These are phyloP conservation scores for Saccharomycopsis sp. DNA, from an alignment of 805 yeast genomes.

Conservation along the genomic window DNA sequence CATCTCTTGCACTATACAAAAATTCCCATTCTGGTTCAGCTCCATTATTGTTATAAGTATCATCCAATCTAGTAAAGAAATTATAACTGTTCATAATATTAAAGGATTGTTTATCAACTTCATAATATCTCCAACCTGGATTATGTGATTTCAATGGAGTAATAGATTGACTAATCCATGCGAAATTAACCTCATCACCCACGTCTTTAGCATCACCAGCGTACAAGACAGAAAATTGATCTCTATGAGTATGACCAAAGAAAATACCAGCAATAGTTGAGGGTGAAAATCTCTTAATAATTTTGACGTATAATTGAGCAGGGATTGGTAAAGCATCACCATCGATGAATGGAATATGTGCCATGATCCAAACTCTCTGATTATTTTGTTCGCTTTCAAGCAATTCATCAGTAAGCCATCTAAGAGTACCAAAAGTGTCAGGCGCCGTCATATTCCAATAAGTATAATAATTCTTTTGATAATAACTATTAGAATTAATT, in stretches of 20 bases:
- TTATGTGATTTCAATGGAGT: constrained; percentile 55
- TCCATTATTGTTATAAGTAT: constrained; percentile 45
- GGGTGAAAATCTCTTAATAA: constrained; percentile 62
- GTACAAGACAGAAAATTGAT: constrained; percentile 57
- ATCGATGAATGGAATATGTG: constrained; percentile 58
- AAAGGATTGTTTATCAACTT: constrained; percentile 55
- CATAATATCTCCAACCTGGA: constrained; percentile 70
- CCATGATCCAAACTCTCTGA: constrained; percentile 67
- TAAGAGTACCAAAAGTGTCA: constrained; percentile 57
- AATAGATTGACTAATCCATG: constrained; percentile 61
- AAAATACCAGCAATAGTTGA: constrained; percentile 61
- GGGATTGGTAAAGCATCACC: constrained; percentile 55
- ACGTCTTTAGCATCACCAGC: constrained; percentile 38
- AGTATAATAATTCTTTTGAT: constrained; percentile 54
- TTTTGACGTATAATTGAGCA: constrained; percentile 46
- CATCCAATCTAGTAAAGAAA: constrained; percentile 53
- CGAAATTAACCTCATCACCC: constrained; percentile 42
- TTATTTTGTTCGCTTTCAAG: constrained; percentile 49
- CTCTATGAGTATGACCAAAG: constrained; percentile 67
- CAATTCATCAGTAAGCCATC: constrained; percentile 55
- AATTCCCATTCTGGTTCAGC: constrained; percentile 55
- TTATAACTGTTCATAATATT: constrained; percentile 54
- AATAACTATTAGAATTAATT: constrained; percentile 62
- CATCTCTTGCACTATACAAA: constrained; percentile 59
- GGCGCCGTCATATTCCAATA: constrained; percentile 45